phyloP scores from a whole-genome alignment of 2,329 filamentous ascomycete species.

The Claviceps digitariae region DNA sequence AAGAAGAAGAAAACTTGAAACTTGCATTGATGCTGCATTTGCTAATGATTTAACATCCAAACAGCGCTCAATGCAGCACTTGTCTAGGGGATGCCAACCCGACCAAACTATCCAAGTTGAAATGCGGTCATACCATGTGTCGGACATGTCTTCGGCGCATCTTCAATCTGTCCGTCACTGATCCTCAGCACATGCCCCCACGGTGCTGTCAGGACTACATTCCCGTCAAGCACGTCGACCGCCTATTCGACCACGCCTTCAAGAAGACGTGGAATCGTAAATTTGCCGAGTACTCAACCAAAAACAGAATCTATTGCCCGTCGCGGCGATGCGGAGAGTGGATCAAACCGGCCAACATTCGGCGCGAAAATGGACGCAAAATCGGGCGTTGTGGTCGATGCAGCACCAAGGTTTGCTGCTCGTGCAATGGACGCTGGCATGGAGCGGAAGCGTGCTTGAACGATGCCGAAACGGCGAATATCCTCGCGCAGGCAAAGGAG shows the following conservation, averaged over 20 bases:
- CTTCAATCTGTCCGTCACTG: constrained; percentile 62
- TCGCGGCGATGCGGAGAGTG: constrained; percentile 59
- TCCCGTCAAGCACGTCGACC: constrained; percentile 61
- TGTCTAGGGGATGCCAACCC: constrained; percentile 57
- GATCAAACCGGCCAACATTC: constrained; percentile 62
- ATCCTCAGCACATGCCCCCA: constrained; percentile 74
- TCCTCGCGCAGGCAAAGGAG: constrained; percentile 52
- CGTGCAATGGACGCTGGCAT: constrained; percentile 67
- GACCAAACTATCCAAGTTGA: constrained; percentile 53
- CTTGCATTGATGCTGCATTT: too few relatives aligned
- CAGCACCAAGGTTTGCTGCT: constrained; percentile 58
- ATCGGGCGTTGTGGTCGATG: constrained; percentile 59
- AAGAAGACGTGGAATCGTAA: constrained; percentile 72
- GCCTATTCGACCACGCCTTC: constrained; percentile 58
- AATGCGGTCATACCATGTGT: constrained; percentile 75
- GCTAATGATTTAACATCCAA: constrained; percentile 7
- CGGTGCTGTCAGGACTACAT: constrained; percentile 67
- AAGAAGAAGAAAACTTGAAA: too few relatives aligned
- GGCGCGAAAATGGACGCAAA: constrained; percentile 43
- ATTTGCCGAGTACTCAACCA: constrained; percentile 61
- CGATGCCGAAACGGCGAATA: constrained; percentile 49
- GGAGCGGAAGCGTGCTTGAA: constrained; percentile 53
- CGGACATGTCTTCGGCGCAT: constrained; percentile 58
- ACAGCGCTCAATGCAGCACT: constrained; percentile 56
- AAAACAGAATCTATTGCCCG: constrained; percentile 68